Evolutionary conservation across 208 protist genomes (phyloP).

Genomic region (Acanthamoeba healyi): DNA sequence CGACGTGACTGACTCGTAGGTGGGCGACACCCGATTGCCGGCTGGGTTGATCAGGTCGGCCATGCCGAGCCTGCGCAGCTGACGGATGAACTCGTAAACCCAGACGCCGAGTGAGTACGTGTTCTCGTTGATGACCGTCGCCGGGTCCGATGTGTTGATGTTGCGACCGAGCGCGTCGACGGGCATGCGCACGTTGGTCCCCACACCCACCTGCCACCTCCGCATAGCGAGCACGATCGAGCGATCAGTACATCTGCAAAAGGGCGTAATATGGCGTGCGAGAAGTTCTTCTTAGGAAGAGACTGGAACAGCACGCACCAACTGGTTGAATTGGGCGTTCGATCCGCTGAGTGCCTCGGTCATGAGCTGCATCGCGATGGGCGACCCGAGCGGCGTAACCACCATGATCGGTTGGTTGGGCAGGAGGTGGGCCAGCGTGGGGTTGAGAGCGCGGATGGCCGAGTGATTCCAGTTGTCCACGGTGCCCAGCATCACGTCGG

Average conservation of each 20-base stretch:
- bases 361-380: background rate
- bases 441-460: constrained; percentile 16
- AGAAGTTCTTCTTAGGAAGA: too few relatives aligned
- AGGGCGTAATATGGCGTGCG: too few relatives aligned
- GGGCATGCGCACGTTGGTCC: background rate
- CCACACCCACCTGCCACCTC: background rate
- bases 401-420: background rate
- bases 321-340: background rate
- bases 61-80: background rate
- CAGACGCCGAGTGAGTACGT: background rate
- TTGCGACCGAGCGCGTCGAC: background rate
- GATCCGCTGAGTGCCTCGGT: background rate
- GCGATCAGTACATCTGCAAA: too few relatives aligned
- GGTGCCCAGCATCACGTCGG: constrained; percentile 3
- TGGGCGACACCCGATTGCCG: background rate
- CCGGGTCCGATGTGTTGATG: background rate
- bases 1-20: background rate
- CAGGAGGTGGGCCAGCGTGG: background rate
- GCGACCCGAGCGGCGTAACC: background rate
- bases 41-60: constrained; percentile 12
- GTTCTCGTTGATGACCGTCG: background rate
- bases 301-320: too few relatives aligned
- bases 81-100: background rate
- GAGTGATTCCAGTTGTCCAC: constrained; percentile 13
- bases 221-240: background rate